Base-by-base conservation (phyloP, 1,284 basidiomycete species). In the Apiotrichum akiyoshidainum region DNA sequence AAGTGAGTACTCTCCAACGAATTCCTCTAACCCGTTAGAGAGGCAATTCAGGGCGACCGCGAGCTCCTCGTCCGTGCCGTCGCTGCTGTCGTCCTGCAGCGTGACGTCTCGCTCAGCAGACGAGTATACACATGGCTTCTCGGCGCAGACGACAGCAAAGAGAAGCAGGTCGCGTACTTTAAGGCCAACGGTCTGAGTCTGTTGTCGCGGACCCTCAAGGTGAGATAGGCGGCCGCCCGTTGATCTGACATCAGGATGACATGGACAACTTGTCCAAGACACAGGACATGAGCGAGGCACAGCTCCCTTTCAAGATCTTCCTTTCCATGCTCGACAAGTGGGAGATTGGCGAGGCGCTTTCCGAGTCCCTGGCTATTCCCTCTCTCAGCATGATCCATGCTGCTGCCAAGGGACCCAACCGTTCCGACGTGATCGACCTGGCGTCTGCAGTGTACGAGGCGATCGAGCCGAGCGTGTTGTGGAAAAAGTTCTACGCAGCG, bases 291-390 rank as follows among this genome's bases (percentile, higher is more conserved):
- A 81, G 86, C 0, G 87, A 89, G 61, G 86, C 88, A 0, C 84
- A 79, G 59, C 65, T 89, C 17, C 92, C 96, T 0, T 98, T 92
- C 83, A 94, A 94, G 76, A 89, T 98, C 48, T 95, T 97, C 74
- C 86, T 98, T 33, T 94, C 93, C 1, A 77, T 99, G 17, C 80
- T 98, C 63, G 96, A 99, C 77, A 96, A 96, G 75, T 97, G 92
- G 89, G 93, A 97, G 76, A 87, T 99, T 52, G 95, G 95, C 0
- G 85, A 85, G 19, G 82, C 85, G 0, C 77, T 99, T 31, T 94
- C 92, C 0, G 85, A 90, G 47, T 81, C 80, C 1, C 78, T 97
- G 39, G 85, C 90, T 5, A 85, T 91, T 57, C 90, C 96, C 64
- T 83, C 88, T 0, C 46, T 76, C 44, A 49, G 55, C 11, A 56